phyloP scores from a whole-genome alignment of 495 filamentous ascomycete species.

The Aspergillus coremiiformis region DNA sequence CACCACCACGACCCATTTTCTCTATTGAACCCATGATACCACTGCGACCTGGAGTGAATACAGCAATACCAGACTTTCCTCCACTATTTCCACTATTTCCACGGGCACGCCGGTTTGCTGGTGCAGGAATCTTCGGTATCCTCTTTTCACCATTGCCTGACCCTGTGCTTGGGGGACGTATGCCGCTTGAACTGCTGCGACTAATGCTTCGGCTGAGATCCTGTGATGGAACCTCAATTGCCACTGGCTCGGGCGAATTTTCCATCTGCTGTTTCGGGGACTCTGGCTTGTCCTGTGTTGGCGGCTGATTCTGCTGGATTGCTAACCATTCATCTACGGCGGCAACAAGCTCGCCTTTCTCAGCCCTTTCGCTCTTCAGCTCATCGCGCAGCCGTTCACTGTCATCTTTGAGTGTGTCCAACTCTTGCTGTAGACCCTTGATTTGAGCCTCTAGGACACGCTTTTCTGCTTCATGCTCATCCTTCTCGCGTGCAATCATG shows the following conservation, averaged over 20 bases:
- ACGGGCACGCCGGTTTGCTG: slow-evolving; percentile 25
- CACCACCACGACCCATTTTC: slow-evolving; percentile 51
- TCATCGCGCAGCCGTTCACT: slow-evolving; percentile 56
- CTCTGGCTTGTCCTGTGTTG: slow-evolving; percentile 7
- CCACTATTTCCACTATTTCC: slow-evolving; percentile 36
- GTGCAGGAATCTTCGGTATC: slow-evolving; percentile 26
- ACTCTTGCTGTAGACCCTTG: slow-evolving; percentile 60
- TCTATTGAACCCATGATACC: slow-evolving; percentile 68
- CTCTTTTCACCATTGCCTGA: slow-evolving; percentile 24
- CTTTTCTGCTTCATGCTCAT: slow-evolving; percentile 46
- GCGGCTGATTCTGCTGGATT: slow-evolving; percentile 37
- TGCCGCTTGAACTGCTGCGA: slow-evolving; percentile 25
- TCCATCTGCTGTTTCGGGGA: slow-evolving; percentile 7
- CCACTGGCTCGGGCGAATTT: slow-evolving; percentile 6
- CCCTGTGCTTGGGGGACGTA: slow-evolving; percentile 28
- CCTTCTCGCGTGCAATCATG: slow-evolving; percentile 34
- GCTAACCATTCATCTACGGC: slow-evolving; percentile 86
- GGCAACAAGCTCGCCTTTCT: slow-evolving; percentile 91
- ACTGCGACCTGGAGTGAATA: slow-evolving; percentile 41
- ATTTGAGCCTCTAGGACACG: slow-evolving; percentile 55
- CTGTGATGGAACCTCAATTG: slow-evolving; percentile 16
- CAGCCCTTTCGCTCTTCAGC: slow-evolving; percentile 67
- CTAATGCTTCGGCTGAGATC: slow-evolving; percentile 21
- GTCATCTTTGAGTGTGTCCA: slow-evolving; percentile 56
- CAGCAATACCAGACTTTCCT: slow-evolving; percentile 38